Evolutionary conservation across 2,329 filamentous ascomycete genomes (phyloP), one percentile per base, ranked within the genome.

Genomic region (Exophiala sideris): DNA sequence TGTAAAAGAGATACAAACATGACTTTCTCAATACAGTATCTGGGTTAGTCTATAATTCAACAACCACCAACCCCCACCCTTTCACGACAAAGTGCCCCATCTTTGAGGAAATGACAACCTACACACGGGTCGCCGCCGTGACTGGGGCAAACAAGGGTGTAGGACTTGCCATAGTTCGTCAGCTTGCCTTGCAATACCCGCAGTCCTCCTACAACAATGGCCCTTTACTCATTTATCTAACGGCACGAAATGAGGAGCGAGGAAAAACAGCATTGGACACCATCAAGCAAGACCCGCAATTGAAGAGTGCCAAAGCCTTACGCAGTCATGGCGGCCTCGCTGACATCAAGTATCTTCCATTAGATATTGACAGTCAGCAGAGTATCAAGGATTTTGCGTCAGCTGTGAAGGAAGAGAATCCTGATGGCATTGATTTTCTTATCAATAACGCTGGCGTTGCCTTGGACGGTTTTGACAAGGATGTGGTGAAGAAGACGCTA

Each of bases 401-500:
- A 1, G 68, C 71, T 40, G 50, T 81, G 38, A 70, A 72, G 57
- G 63, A 71, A 42, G 64, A 73, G 29, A 77, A 81, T 55, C 70
- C 71, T 1, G 70, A 76, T 5, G 77, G 77, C 3, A 70, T 81
- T 32, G 78, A 81, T 54, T 71, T 80, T 35, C 67, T 80, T 9
- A 74, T 81, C 65, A 81, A 81, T 66, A 81, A 81, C 55, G 79
- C 79, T 0, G 78, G 71, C 3, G 73, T 78, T 38, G 75, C 75
- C 1, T 62, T 77, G 67, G 58, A 75, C 5, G 76, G 76, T 2
- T 78, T 77, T 50, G 70, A 79, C 59, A 54, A 67, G 4, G 66
- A 75, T 20, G 68, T 81, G 18, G 79, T 80, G 32, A 71, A 73
- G 49, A 68, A 70, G 18, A 82, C 79, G 0, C 66, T 81, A 3